Conservation (phyloP, 345 rosid species). For the Hibiscus mutabilis region DNA sequence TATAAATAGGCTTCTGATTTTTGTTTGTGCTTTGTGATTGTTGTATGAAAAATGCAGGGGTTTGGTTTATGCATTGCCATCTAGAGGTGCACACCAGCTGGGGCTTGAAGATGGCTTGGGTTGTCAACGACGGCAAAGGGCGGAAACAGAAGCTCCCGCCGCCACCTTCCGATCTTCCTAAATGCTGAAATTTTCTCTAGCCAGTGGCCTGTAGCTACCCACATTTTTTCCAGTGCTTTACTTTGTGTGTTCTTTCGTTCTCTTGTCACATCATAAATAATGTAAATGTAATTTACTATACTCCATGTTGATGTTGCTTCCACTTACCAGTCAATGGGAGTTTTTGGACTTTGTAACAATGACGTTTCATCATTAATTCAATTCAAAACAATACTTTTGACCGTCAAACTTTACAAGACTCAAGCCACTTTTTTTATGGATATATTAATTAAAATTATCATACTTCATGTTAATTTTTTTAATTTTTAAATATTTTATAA, state of each 20-base stretch:
- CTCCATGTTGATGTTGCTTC: neutral
- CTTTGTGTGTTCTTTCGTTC: neutral
- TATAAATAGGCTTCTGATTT: neutral
- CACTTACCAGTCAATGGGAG: neutral
- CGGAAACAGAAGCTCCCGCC: constrained; percentile 39
- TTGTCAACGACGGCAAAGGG: constrained; percentile 38
- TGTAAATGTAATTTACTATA: neutral
- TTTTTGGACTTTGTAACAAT: neutral
- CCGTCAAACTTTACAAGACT: too few species aligned
- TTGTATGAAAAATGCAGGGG: constrained; percentile 14
- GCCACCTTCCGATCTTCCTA: constrained; percentile 50
- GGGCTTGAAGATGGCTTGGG: constrained; percentile 61
- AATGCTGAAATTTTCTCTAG: constrained; percentile 24
- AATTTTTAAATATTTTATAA: too few species aligned
- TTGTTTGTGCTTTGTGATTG: neutral
- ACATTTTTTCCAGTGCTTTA: neutral
- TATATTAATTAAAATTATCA: too few species aligned
- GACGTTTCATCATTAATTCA: neutral
- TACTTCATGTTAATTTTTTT: too few species aligned
- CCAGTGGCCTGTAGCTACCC: neutral
- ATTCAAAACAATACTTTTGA: too few species aligned
- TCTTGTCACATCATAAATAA: neutral
- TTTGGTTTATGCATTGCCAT: constrained; percentile 57
- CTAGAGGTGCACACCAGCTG: constrained; percentile 50
- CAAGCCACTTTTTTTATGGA: too few species aligned